Conservation (phyloP, 2,329 filamentous ascomycete genomes). For the Teratosphaeriaceae sp. region DNA sequence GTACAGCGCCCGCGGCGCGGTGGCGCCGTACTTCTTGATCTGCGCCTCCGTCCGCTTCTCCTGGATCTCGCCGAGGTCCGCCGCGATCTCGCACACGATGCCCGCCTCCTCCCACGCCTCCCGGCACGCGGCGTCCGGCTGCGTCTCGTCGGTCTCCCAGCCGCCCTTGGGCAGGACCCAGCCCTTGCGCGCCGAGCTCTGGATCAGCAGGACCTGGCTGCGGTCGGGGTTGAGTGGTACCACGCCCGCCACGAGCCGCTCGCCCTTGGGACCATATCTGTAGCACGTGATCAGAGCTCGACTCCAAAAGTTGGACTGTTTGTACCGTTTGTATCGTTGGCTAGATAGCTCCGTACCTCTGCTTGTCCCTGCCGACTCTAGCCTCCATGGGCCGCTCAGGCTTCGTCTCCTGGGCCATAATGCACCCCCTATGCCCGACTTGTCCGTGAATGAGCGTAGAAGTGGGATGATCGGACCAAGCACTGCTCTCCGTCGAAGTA, state of each 20-base stretch:
- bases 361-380: constrained; percentile 68
- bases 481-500: not conserved
- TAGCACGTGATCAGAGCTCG: constrained; percentile 21
- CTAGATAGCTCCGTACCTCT: constrained; percentile 43
- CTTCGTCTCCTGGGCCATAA: constrained; percentile 39
- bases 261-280: constrained; percentile 87
- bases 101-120: constrained; percentile 99
- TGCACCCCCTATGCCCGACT: not conserved
- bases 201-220: constrained; percentile 83
- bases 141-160: constrained; percentile 93
- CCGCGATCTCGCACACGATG: constrained; percentile 75
- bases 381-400: constrained; percentile 51
- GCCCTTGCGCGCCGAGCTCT: constrained; percentile 81
- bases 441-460: constrained; percentile 16
- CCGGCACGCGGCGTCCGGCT: constrained; percentile 72
- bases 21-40: constrained; percentile 28
- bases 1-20: constrained; percentile 68
- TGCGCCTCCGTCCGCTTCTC: constrained; percentile 58
- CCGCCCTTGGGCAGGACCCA: constrained; percentile 98
- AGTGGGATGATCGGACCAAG: constrained; percentile 11
- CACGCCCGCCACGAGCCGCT: constrained; percentile 89
- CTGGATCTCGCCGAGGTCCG: constrained; percentile 77
- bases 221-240: constrained; percentile 85
- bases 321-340: not conserved
- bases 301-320: too few relatives aligned